A percentile compares a stretch with the other conserved stretches of the same genome.
Evolutionary conservation across 257 asterid species (phyloP).

Genomic region (Prunella vulgaris): DNA sequence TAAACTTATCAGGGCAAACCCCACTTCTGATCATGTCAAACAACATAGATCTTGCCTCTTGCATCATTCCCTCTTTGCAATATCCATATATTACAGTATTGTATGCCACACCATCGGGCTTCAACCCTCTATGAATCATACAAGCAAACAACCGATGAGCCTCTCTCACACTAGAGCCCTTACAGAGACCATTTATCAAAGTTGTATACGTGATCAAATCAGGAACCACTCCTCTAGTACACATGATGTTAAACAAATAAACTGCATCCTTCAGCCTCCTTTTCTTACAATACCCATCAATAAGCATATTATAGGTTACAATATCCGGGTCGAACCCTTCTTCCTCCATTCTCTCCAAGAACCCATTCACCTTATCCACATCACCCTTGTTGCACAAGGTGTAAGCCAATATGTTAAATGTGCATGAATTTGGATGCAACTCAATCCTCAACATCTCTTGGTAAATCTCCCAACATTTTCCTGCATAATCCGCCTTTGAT

Average conservation of each 20-base stretch:
- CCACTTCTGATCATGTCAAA: slow-evolving; percentile 63
- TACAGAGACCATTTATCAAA: slow-evolving; percentile 68
- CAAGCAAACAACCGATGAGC: slow-evolving; percentile 60
- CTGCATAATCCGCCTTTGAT: slow-evolving; percentile 45
- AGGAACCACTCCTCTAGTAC: slow-evolving; percentile 49
- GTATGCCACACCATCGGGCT: slow-evolving; percentile 58
- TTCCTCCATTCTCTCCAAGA: slow-evolving; percentile 80
- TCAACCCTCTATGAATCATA: slow-evolving; percentile 65
- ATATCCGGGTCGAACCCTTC: slow-evolving; percentile 74
- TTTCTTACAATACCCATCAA: slow-evolving; percentile 65
- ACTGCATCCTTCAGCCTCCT: slow-evolving; percentile 74
- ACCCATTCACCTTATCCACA: slow-evolving; percentile 53
- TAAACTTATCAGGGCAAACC: slow-evolving; percentile 60
- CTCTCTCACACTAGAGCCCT: slow-evolving; percentile 55
- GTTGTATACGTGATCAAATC: slow-evolving; percentile 76
- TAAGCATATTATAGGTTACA: slow-evolving; percentile 69
- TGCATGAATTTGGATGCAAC: slow-evolving; percentile 61
- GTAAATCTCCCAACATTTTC: slow-evolving; percentile 71
- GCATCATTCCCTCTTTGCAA: slow-evolving; percentile 79
- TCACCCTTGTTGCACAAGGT: slow-evolving; percentile 64
- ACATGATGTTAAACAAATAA: slow-evolving; percentile 66
- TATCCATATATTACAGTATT: slow-evolving; percentile 70
- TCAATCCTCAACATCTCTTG: slow-evolving; percentile 53
- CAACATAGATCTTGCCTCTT: slow-evolving; percentile 59
- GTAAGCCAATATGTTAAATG: slow-evolving; percentile 66